Evolutionary conservation across 108 stramenopile genomes (phyloP).

Genomic region (Cyclotella sp.): DNA sequence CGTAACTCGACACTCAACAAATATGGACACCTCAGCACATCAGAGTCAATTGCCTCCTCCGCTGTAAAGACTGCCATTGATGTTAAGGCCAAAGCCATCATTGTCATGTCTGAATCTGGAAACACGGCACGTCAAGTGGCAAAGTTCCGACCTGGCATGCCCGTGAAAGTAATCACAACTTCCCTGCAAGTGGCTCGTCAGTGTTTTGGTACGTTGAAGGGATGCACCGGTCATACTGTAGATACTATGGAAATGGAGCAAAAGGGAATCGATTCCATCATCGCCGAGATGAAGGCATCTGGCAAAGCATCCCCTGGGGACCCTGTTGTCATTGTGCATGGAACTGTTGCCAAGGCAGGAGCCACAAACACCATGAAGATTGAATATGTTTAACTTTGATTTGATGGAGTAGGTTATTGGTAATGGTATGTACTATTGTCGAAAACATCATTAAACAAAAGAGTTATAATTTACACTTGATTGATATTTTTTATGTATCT

Average conservation of each 20-base stretch:
- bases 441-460: background rate
- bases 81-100: slow-evolving; percentile 88
- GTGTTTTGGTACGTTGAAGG: slow-evolving; percentile 79
- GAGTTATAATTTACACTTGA: background rate
- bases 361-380: slow-evolving; percentile 88
- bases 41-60: slow-evolving; percentile 94
- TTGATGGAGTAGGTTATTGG: no score
- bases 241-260: slow-evolving; percentile 75
- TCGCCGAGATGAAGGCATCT: slow-evolving; percentile 62
- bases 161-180: slow-evolving; percentile 87
- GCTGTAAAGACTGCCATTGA: slow-evolving; percentile 98
- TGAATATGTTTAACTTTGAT: slow-evolving; percentile 64
- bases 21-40: slow-evolving; percentile 68
- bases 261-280: slow-evolving; percentile 76
- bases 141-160: slow-evolving; percentile 95
- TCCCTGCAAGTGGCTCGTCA: slow-evolving; percentile 85
- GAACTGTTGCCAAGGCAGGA: slow-evolving; percentile 58
- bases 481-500: no score
- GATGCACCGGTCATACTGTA: slow-evolving; percentile 70
- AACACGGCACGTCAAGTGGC: slow-evolving; percentile 93
- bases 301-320: slow-evolving; percentile 89
- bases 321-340: slow-evolving; percentile 90
- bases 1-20: slow-evolving; percentile 75
- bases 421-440: no score
- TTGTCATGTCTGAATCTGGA: slow-evolving; percentile 96